These are phyloP conservation scores for Piromyces finnis DNA, from an alignment of 192 early-diverging fungal genomes.

Conservation along the genomic window DNA sequence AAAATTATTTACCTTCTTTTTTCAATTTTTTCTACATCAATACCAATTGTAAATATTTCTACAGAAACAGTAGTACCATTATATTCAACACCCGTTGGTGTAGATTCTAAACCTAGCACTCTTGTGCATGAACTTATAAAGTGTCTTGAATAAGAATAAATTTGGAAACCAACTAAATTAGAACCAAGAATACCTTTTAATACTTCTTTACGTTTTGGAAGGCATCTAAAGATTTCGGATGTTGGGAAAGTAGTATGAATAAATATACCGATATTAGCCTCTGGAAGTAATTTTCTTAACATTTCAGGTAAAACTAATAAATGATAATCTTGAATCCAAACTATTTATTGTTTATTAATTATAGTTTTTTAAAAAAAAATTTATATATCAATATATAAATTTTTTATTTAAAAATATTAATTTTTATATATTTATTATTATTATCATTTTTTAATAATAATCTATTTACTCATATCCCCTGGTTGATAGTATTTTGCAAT, in stretches of 20 bases:
- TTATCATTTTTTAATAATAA: no score
- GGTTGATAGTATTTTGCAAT: constrained; percentile 57
- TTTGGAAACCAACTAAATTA: constrained; percentile 16
- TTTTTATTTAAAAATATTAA: no score
- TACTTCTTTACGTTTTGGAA: constrained; percentile 35
- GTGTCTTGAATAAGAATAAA: constrained; percentile 32
- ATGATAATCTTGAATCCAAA: constrained; percentile 98
- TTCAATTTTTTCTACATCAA: constrained; percentile 45
- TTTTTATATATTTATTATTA: no score
- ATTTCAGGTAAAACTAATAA: constrained; percentile 80
- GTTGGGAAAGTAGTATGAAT: constrained; percentile 91
- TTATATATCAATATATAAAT: no score
- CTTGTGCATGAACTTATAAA: constrained; percentile 35
- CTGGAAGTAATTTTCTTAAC: constrained; percentile 63
- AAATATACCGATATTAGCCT: constrained; percentile 89
- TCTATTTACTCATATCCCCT: constrained; percentile 60
- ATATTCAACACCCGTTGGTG: constrained; percentile 24
- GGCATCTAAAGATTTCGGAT: constrained; percentile 83
- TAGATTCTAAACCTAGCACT: constrained; percentile 28
- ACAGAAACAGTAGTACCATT: constrained; percentile 21
- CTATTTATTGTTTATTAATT: constrained; percentile 6
- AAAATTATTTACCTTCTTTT: neutral
- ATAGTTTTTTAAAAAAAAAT: neutral
- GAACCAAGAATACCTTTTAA: constrained; percentile 24
- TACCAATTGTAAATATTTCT: constrained; percentile 46